Conservation (phyloP, 2,329 filamentous ascomycete species). For the Colletotrichum musicola region DNA sequence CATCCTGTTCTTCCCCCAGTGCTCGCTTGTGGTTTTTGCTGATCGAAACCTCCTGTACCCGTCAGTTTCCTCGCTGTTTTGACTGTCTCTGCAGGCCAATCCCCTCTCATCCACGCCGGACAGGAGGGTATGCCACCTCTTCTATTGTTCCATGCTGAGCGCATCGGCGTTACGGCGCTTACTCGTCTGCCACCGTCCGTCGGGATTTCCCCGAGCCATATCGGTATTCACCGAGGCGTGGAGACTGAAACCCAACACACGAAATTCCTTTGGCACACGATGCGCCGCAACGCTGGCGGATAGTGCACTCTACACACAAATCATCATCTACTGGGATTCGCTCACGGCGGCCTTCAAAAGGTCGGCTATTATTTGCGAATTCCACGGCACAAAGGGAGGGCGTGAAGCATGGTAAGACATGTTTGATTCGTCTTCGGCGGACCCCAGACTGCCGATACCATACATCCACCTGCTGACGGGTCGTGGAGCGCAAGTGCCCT, state of each 20-base stretch:
- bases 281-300: constrained; percentile 22
- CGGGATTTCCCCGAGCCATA: constrained; percentile 19
- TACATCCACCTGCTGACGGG: not conserved
- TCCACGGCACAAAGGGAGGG: not conserved
- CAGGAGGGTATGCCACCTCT: constrained; percentile 16
- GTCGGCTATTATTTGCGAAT: not conserved
- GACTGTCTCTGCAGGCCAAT: not conserved
- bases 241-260: constrained; percentile 31
- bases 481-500: constrained; percentile 17
- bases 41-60: constrained; percentile 5
- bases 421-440: not conserved
- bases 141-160: constrained; percentile 7
- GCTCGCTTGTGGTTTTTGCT: not conserved
- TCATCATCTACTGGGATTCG: not conserved
- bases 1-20: not conserved
- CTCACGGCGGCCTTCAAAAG: not conserved
- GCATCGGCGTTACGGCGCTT: constrained; percentile 12
- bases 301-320: constrained; percentile 9
- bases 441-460: not conserved
- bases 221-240: constrained; percentile 11
- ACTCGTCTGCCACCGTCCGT: not conserved
- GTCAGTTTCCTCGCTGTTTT: not conserved
- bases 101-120: constrained; percentile 1
- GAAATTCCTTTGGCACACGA: constrained; percentile 34
- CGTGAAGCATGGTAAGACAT: not conserved